Evolutionary conservation across 225 moss, liverwort and hornwort species (phyloP), one percentile per base, ranked within the genome.

Genomic region (Pseudisothecium myosuroides): DNA sequence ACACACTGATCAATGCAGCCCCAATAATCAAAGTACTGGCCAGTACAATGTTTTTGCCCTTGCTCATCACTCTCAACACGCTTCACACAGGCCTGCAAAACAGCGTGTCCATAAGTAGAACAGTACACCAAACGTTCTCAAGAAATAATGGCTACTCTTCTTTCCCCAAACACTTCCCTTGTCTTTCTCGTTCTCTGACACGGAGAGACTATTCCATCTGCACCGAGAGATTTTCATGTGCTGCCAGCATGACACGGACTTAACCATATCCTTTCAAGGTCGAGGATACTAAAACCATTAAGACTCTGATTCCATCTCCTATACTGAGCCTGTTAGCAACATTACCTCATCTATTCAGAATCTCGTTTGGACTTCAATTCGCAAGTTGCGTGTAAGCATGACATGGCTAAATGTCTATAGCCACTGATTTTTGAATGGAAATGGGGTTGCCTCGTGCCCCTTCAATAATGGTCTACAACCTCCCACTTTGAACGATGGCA

Each of bases 1-100:
- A 97, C 97, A 85, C 97, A 97, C 86, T 95, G 94, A 89, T 97
- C 97, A 87, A 97, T 94, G 92, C 97, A 97, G 81, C 95, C 93
- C 97, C 97, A 97, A 64, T 95, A 97, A 83, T 97, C 97, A 69
- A 97, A 97, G 85, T 95, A 97, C 91, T 97, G 97, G 75, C 97
- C 97, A 89, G 95, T 96, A 85, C 97, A 97, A 88, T 96, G 97
- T 74, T 97, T 97, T 63, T 90, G 92, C 37, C 92, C 93, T 14
- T 92, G 88, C 47, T 90, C 80, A 49, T 97, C 95, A 32, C 94
- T 93, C 83, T 92, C 92, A 86, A 94, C 88, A 41, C 97, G 95
- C 92, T 95, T 95, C 75, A 91, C 91, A 81, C 97, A 97, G 16
- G 97, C 95, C 93, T 97, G 94, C 67, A 68, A 86, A 81, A 85